Evolutionary conservation across 228 moss, liverwort and hornwort genomes (phyloP), one percentile per base, ranked within the genome.

Genomic region (Sphagnum fallax): DNA sequence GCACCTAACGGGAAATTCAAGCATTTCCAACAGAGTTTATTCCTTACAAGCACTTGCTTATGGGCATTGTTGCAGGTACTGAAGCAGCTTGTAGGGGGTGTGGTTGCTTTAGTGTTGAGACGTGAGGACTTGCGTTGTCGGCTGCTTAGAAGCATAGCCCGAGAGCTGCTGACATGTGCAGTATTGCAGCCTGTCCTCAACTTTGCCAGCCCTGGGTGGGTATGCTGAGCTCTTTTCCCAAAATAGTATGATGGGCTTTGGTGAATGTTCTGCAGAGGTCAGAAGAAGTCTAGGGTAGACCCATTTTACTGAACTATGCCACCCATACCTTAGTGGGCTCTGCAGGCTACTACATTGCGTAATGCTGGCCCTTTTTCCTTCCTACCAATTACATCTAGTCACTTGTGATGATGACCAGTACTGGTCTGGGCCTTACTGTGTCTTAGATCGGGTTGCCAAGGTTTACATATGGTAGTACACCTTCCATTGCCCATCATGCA

Each of bases 161-260:
- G 93, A 47, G 97, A 98, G 73, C 74, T 98, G 62, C 79, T 98
- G 69, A 89, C 93, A 62, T 86, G 91, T 84, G 90, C 87, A 66
- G 93, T 98, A 71, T 83, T 98, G 83, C 87, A 80, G 52, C 97
- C 97, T 16, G 87, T 98, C 12, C 90, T 98, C 55, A 90, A 86
- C 72, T 81, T 93, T 65, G 90, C 90, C 47, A 90, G 79, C 74
- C 97, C 97, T 16, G 79, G 68, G 75, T 86, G 73, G 52, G 80
- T 75, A 51, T 69, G 52, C 67, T 65, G 68, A 60, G 60, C 8
- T 67, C 65, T 68, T 61, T 70, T 16, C 62, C 53, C 53, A 49
- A 64, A 68, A 72, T 65, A n/a, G 66, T 62, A 49, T 49, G 47
- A 59, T 66, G 61, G 16, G 48, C 11, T 32, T 63, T 59, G 48